These are phyloP conservation scores for Sporothrix variecibatus DNA, from an alignment of 2,329 filamentous ascomycete genomes.

Conservation along the genomic window DNA sequence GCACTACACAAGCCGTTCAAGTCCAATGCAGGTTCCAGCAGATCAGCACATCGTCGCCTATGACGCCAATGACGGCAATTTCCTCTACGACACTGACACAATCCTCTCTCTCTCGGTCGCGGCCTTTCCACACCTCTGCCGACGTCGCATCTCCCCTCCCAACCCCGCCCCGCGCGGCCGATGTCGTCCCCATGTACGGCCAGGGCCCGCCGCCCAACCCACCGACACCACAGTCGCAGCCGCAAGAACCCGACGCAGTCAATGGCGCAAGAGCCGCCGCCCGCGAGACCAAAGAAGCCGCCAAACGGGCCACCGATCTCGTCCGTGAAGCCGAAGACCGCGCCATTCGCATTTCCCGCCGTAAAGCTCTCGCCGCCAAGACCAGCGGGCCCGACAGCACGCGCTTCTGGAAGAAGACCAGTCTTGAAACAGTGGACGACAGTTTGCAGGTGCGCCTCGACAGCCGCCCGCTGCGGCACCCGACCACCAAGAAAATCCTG, in stretches of 20 bases:
- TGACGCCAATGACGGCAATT: not conserved
- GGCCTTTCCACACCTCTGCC: not conserved
- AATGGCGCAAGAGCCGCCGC: not conserved
- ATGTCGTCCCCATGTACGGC: slow-evolving; percentile 55
- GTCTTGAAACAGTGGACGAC: slow-evolving; percentile 64
- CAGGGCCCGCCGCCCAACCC: slow-evolving; percentile 61
- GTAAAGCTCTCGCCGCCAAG: slow-evolving; percentile 56
- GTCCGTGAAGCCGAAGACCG: slow-evolving; percentile 42
- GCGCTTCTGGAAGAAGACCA: slow-evolving; percentile 87
- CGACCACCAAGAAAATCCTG: slow-evolving; percentile 69
- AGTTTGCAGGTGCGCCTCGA: slow-evolving; percentile 67
- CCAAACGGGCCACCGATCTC: slow-evolving; percentile 34
- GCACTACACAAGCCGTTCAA: not conserved
- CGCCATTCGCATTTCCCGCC: slow-evolving; percentile 48
- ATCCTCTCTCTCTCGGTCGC: not conserved
- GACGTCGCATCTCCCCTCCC: not conserved
- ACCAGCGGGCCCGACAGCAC: slow-evolving; percentile 38
- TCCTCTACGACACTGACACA: not conserved
- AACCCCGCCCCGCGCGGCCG: slow-evolving; percentile 37
- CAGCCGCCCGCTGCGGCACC: slow-evolving; percentile 73
- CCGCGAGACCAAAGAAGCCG: not conserved
- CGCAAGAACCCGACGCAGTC: not conserved
- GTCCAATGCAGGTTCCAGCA: not conserved
- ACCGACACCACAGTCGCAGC: slow-evolving; percentile 41
- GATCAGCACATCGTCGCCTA: not conserved